These are phyloP conservation scores for Tolypocladium ophioglossoides DNA, from an alignment of 2,329 filamentous ascomycete species.

Conservation along the genomic window DNA sequence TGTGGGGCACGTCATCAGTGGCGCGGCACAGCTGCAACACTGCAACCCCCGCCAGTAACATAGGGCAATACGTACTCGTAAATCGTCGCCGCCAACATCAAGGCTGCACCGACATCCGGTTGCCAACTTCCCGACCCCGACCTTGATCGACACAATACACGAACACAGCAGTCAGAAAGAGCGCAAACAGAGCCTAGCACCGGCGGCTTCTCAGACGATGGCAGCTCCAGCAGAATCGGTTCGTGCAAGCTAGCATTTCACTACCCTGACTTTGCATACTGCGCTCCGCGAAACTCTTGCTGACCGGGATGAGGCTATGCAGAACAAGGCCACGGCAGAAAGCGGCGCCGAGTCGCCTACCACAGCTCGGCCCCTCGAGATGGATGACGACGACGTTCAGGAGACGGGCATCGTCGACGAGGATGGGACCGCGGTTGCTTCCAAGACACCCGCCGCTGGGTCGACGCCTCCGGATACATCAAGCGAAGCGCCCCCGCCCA, in stretches of 20 bases:
- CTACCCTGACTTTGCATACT: conserved; percentile 1
- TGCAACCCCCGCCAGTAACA: conserved; percentile 2
- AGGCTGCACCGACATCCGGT: background rate
- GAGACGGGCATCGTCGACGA: conserved; percentile 42
- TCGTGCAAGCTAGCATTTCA: conserved; percentile 15
- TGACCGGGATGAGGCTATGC: conserved; percentile 10
- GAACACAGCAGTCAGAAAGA: background rate
- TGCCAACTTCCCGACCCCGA: background rate
- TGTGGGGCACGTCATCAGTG: conserved; percentile 28
- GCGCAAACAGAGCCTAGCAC: background rate
- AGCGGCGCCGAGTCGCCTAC: conserved; percentile 53
- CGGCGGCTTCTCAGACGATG: conserved; percentile 19
- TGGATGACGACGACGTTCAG: conserved; percentile 61
- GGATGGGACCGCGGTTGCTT: conserved; percentile 21
- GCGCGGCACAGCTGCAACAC: conserved; percentile 4
- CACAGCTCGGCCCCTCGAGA: conserved; percentile 52
- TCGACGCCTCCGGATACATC: conserved; percentile 8
- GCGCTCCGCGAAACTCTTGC: conserved; percentile 6
- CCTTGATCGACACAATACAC: background rate
- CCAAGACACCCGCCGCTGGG: conserved; percentile 18
- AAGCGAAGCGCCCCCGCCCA: conserved; percentile 49
- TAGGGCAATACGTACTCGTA: background rate
- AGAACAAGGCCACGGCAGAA: conserved; percentile 33
- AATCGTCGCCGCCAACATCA: background rate
- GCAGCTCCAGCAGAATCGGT: conserved; percentile 33